Base-by-base conservation (phyloP, 2,329 filamentous ascomycete species). In the Aureobasidium sp. region DNA sequence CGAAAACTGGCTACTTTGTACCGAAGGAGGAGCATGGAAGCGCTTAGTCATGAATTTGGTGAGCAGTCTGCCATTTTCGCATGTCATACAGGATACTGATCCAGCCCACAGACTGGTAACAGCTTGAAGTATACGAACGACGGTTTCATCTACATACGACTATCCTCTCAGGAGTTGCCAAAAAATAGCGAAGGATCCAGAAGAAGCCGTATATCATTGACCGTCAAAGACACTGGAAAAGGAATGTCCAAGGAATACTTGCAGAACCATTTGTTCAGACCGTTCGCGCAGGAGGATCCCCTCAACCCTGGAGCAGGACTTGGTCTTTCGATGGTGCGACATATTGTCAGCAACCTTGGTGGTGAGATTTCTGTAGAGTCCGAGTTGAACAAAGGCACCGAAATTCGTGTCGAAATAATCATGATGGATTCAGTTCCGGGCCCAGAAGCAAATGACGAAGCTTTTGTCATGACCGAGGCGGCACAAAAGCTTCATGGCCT, bases 351-450 rank as follows among this genome's bases (percentile, higher is more conserved):
- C 20, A 64, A 66, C 8, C 58, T 73, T 12, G 64, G 64, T 8
- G 72, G 67, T 2, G 64, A 64, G 3, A 67, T 74, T 41, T 77
- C 82, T 11, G 78, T 88, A 31, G 77, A 64, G 22, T 84, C 78
- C 49, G 76, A 82, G 60, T 73, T 77, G 11, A 78, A 79, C 2
- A 75, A 78, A 39, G 85, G 85, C 1, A 86, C 84, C 0, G 79
- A 80, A 25, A 79, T 84, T 2, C 77, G 76, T 9, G 78, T 84
- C 7, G 76, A 73, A 3, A 67, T 85, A 3, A 72, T 77, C 15
- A 69, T 79, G 34, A 72, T 78, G 4, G 70, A 76, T 25, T 65
- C 69, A 9, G n/a, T 3, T 1, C 49, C 66, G 4, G 20, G 14
- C 20, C 14, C 60, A 20, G 52, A 51, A 20, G 39, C 20, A 3